Percentiles rank a stretch among this genome's conserved stretches.
These are phyloP conservation scores for Ceratocystis harringtonii DNA, from an alignment of 2,329 filamentous ascomycete genomes.

Conservation along the genomic window DNA sequence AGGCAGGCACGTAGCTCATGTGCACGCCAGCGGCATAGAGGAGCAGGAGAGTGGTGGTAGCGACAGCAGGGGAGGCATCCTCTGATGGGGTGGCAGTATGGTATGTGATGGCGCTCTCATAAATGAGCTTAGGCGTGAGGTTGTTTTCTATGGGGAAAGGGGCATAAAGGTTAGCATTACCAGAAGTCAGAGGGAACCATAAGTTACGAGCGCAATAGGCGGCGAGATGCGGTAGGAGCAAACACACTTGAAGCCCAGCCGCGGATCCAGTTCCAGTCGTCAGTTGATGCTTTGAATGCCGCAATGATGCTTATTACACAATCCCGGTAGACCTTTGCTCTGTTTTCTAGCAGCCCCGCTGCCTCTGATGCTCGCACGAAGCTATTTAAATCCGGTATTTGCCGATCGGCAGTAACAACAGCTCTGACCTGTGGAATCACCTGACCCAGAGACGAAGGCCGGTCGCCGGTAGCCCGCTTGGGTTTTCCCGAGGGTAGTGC, in stretches of 20 bases:
- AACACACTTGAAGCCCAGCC: conserved; percentile 10
- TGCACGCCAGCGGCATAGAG: conserved; percentile 24
- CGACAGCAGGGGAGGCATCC: conserved; percentile 10
- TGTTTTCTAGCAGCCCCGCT: conserved; percentile 1
- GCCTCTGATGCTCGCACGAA: conserved; percentile 8
- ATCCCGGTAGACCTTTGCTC: conserved; percentile 8
- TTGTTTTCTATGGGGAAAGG: neutral
- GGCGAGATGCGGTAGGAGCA: neutral
- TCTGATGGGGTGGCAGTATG: neutral
- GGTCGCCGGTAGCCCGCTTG: neutral
- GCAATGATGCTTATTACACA: conserved; percentile 7
- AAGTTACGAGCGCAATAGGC: neutral
- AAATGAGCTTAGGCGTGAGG: neutral
- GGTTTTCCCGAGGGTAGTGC: neutral
- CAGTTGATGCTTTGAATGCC: conserved; percentile 3
- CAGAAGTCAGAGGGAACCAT: neutral
- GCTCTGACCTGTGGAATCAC: conserved; percentile 1
- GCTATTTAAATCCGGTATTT: conserved; percentile 6
- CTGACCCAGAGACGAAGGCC: neutral
- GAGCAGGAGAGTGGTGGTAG: conserved; percentile 22
- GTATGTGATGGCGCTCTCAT: conserved; percentile 11
- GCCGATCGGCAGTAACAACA: neutral
- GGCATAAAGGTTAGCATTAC: neutral
- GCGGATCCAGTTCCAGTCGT: conserved; percentile 11
- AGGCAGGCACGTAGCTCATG: neutral